Conservation (phyloP, 371 early-diverging fungal genomes). For the Apophysomyces trapeziformis region DNA sequence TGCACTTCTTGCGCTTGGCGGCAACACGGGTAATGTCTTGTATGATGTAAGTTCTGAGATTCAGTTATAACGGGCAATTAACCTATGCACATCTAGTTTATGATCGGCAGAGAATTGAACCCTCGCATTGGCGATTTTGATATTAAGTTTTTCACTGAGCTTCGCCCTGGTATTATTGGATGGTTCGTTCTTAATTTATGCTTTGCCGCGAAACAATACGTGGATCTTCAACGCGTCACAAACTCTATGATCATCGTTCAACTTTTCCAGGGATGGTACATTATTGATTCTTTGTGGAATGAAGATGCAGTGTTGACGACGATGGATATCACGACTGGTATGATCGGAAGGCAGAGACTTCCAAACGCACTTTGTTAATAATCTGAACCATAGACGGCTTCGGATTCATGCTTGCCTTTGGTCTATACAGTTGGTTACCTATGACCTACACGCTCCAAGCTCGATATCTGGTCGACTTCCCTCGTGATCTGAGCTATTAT, state of each 20-base stretch:
- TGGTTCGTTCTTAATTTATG: conserved; percentile 81
- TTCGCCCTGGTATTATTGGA: conserved; percentile 90
- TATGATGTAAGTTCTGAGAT: conserved; percentile 71
- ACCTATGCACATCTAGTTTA: conserved; percentile 48
- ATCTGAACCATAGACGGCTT: conserved; percentile 74
- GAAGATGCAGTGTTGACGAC: conserved; percentile 88
- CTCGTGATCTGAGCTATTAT: conserved; percentile 57
- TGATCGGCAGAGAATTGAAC: conserved; percentile 87
- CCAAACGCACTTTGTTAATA: not conserved
- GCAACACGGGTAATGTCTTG: conserved; percentile 84
- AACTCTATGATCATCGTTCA: conserved; percentile 79
- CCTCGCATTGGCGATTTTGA: conserved; percentile 88
- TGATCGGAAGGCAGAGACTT: not conserved
- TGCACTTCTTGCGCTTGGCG: conserved; percentile 80
- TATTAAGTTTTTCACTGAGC: conserved; percentile 92
- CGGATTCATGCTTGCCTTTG: conserved; percentile 93
- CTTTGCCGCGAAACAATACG: conserved; percentile 81
- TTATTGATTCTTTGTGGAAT: conserved; percentile 85
- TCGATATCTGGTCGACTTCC: conserved; percentile 80
- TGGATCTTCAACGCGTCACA: conserved; percentile 66
- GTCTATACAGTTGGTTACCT: conserved; percentile 92
- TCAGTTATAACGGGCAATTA: not conserved
- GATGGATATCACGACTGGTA: conserved; percentile 87
- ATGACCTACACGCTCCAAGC: conserved; percentile 90
- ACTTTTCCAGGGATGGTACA: conserved; percentile 81